Evolutionary conservation across 2,329 filamentous ascomycete genomes (phyloP), one percentile per base, ranked within the genome.

Genomic region (Monosporascus sp.): DNA sequence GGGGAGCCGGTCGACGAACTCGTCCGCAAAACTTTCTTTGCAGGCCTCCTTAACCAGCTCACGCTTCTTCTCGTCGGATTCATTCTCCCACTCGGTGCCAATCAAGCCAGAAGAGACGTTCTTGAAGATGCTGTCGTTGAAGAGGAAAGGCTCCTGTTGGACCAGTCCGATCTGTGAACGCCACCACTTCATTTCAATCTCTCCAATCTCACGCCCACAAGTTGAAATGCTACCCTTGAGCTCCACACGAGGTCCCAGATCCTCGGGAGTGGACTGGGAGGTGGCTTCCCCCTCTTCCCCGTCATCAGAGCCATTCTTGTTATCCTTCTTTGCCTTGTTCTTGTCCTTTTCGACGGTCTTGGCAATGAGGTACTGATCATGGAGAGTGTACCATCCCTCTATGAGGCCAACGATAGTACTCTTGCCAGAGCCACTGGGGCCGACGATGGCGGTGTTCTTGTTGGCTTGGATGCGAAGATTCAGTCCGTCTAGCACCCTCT

Each of bases 391-490:
- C 84, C 85, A 90, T 27, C 85, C 74, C 63, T 89, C 82, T 1
- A 90, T 71, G 2, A 91, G 70, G 0, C 81, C 84, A 0, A 89
- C 80, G 11, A 90, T 81, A 1, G 86, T 90, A 49, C 83, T 87
- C 66, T 91, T 91, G 0, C 87, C 87, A 4, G 79, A 83, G 0
- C 87, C 87, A 7, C 84, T 87, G 1, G 85, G 79, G 0, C 87
- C 87, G 11, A 90, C 86, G 19, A 91, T 83, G 1, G 87, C 87
- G 0, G 85, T 88, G 2, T 83, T 79, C 61, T 86, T 85, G 36
- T 84, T 83, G 9, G 79, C 74, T 48, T 78, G 74, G 52, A 88
- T 79, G 1, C 67, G 70, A 5, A 88, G 67, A 59, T 75, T 74
- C 2, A 88, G 63, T 2, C 74, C 69, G 58, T 86, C 76, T 1